phyloP scores from a whole-genome alignment of 164 flowering plant species.

The Tetrastigma voinierianum region DNA sequence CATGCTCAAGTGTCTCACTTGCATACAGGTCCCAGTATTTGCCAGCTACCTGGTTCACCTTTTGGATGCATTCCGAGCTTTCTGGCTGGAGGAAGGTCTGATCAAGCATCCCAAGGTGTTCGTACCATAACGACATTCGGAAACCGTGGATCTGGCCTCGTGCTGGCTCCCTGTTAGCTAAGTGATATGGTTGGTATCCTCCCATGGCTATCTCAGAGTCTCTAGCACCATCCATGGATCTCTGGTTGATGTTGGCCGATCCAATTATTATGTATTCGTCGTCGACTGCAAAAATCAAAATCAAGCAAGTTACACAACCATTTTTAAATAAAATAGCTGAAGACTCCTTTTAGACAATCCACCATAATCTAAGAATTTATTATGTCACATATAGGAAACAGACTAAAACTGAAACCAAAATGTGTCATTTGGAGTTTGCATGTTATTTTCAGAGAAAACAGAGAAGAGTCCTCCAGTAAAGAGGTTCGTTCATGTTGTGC shows the following conservation, averaged over 20 bases:
- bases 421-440: too few species aligned
- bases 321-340: not conserved
- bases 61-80: constrained; percentile 33
- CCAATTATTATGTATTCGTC: constrained; percentile 60
- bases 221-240: constrained; percentile 67
- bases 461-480: too few species aligned
- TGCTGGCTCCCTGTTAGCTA: constrained; percentile 35
- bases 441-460: too few species aligned
- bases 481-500: too few species aligned
- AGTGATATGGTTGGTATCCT: constrained; percentile 52
- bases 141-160: constrained; percentile 58
- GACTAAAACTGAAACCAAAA: not conserved
- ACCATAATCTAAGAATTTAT: not conserved
- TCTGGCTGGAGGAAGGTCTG: constrained; percentile 46
- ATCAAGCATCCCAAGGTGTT: constrained; percentile 57
- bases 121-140: constrained; percentile 56
- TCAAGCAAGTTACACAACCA: not conserved
- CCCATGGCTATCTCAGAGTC: constrained; percentile 69
- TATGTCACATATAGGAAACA: too few species aligned
- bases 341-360: not conserved
- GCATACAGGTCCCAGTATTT: constrained; percentile 62
- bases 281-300: constrained; percentile 43
- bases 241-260: constrained; percentile 64
- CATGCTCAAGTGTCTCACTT: constrained; percentile 43
- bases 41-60: constrained; percentile 51